Base-by-base conservation (phyloP, 73 alveolate species). In the Paraurostyla sp. region DNA sequence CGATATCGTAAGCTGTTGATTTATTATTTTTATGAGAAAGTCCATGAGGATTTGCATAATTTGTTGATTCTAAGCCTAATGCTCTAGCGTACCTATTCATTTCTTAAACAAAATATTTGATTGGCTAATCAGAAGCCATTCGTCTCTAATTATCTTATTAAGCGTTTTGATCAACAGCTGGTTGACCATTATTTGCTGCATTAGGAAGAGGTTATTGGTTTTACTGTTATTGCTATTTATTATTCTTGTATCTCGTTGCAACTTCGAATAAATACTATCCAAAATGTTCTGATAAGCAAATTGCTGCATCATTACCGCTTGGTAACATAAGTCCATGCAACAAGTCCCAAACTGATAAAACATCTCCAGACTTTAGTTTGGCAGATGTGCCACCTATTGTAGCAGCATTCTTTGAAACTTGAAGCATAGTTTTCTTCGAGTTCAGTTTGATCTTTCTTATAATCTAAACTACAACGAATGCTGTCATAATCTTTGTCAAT, bases 221-320 rank as follows among this genome's bases (percentile, higher is more conserved):
- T 76, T 76, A 46, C 69, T 75, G 90, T 46, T 76, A 48, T 63
- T 84, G 81, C 62, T 91, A 51, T 60, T 80, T 57, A 71, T 78
- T 52, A 73, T 69, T 76, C 73, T 75, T 91, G 54, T 83, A 48
- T 54, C 85, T 60, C n/a, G 91, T 46, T 22, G 92, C 91, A 23
- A 91, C 90, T 62, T 88, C 93, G 38, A 85, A 91, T 43, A 88
- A 68, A 76, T 84, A 91, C 69, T 80, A 50, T 22, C 95, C 93
- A 57, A 91, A 93, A 75, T 88, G 91, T 56, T 62, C 94, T 29
- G 95, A 86, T 25, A 91, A 73, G 45, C 87, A 68, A 7, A 65
- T 60, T 16, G 98, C 98, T 16, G 99, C 97, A 68, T 95, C 99
- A 73, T 95, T 95, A n/a, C 99, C 99, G 46, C 96, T 85, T 27